Conservation (phyloP, 176 grass and related monocot genomes). For the Echinochloa phyllopogon region DNA sequence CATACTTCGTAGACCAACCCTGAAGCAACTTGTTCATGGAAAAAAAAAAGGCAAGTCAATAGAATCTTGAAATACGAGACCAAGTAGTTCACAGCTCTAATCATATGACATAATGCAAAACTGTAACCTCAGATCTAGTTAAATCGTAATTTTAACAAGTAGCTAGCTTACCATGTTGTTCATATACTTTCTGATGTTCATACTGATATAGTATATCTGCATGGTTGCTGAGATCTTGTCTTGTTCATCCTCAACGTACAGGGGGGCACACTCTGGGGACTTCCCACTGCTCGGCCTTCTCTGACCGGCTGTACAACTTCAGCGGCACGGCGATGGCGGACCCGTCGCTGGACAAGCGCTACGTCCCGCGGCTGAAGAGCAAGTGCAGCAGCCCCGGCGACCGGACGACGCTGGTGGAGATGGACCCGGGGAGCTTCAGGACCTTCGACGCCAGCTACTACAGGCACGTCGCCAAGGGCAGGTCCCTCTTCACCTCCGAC, state of each 20-base stretch:
- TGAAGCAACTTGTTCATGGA: conserved; percentile 28
- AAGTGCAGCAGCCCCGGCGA: conserved; percentile 58
- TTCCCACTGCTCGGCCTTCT: conserved; percentile 75
- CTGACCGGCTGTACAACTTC: conserved; percentile 68
- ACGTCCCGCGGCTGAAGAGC: conserved; percentile 49
- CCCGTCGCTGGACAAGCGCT: conserved; percentile 61
- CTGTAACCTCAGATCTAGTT: neutral
- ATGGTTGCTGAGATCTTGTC: neutral
- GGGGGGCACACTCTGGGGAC: conserved; percentile 79
- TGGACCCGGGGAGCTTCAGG: conserved; percentile 82
- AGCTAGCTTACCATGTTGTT: neutral
- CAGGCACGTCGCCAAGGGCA: conserved; percentile 55
- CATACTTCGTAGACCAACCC: conserved; percentile 3
- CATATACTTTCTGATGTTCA: neutral
- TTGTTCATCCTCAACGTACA: conserved; percentile 34
- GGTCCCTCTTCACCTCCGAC: conserved; percentile 76
- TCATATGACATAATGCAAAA: neutral
- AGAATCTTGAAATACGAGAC: neutral
- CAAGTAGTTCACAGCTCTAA: conserved; percentile 5
- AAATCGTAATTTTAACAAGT: neutral
- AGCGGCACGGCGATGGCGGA: conserved; percentile 49
- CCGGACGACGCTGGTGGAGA: conserved; percentile 67
- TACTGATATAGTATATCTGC: neutral
- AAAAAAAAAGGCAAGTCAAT: conserved; percentile 23
- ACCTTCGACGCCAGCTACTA: conserved; percentile 86